Base-by-base conservation (phyloP, 176 grass and related monocot genomes). In the Thalia dealbata region DNA sequence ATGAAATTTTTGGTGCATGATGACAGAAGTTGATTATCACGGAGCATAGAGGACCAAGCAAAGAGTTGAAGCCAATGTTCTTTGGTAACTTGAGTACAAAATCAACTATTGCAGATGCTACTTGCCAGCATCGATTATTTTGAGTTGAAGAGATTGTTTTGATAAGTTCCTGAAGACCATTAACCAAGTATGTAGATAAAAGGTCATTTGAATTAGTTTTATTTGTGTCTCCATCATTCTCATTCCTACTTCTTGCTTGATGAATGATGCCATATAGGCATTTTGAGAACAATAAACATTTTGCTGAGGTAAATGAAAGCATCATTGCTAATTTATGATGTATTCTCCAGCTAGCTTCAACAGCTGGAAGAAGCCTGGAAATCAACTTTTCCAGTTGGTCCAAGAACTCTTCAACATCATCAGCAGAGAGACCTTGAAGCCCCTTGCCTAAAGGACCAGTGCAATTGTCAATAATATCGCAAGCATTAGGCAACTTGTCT, bases 1-100 rank as follows among this genome's bases (percentile, higher is more conserved):
- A 80, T 29, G 89, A 88, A 85, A 96, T 84, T 78, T 75, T 96
- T 55, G 92, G 92, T 72, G 92, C 89, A 84, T 96, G 86, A 73
- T 73, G 73, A 67, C 92, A 88, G 50, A 92, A 76, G 60, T 76
- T 59, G 21, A 85, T 85, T 43, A 96, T 83, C 75, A 81, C 72
- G 80, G 78, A 78, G 76, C 84, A 92, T 69, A 78, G 56, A 25
- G 58, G 41, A 80, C 70, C 80, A 52, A 90, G 73, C 52, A 87
- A 79, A 75, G 67, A 81, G 64, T 50, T 72, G 73, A 88, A 83
- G 66, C 77, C 75, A 75, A 92, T 71, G 65, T 85, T 35, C 35
- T 87, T 51, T 25, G 86, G 84, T 27, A 96, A 61, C 64, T 84
- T 78, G 35, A 87, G 79, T 54, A 96, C 44, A 82, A 83, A 96